Conservation (phyloP, 1,284 basidiomycete species). For the Sphaerobolus stellatus region DNA sequence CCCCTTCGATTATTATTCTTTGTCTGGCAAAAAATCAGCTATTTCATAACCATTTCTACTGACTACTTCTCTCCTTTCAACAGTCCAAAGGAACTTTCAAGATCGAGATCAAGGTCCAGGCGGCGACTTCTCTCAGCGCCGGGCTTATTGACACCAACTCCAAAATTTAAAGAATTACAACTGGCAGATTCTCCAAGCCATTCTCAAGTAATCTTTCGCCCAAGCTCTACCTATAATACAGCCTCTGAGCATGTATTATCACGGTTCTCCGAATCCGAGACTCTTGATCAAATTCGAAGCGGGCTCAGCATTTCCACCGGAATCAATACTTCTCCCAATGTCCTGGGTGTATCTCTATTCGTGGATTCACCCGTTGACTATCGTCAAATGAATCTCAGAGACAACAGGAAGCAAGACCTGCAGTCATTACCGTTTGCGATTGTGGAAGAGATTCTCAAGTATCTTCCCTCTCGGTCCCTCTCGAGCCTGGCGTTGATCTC, state of each 20-base stretch:
- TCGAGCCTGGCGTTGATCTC: slow-evolving; percentile 4
- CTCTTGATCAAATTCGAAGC: slow-evolving; percentile 1
- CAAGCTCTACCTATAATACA: neutral
- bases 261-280: neutral
- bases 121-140: neutral
- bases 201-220: neutral
- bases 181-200: neutral
- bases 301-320: neutral
- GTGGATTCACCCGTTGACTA: slow-evolving; percentile 2
- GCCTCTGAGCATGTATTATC: neutral
- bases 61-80: neutral
- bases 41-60: neutral
- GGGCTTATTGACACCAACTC: neutral
- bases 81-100: neutral
- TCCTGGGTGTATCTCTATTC: neutral
- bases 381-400: too few species aligned
- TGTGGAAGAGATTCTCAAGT: neutral
- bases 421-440: neutral
- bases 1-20: neutral
- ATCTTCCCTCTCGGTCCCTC: neutral
- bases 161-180: neutral
- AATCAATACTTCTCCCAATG: neutral
- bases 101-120: neutral
- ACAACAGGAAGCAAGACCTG: neutral
- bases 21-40: neutral